Evolutionary conservation across 1,139 yeast species (phyloP), one percentile per base, ranked within the genome.

Genomic region (Magnusiomyces magnusii): DNA sequence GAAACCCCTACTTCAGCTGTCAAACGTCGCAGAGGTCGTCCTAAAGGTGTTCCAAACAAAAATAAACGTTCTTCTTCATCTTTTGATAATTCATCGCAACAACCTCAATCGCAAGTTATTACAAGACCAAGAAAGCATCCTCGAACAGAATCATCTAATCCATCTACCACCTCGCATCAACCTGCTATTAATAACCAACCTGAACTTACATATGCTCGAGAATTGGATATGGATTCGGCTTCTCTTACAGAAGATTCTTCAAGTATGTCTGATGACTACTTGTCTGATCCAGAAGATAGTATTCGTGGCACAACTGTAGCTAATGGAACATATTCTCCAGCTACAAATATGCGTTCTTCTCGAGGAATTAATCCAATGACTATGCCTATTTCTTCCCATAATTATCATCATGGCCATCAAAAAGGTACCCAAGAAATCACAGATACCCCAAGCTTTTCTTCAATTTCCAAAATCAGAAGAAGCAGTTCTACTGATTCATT

Each of bases 91-190:
- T 3, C 25, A 7, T 10, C 10, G 24, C 19, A 10, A 34, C n/a
- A 34, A 19, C 21, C 47, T 53, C 23, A 51, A 7, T 59, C 62
- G 9, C 58, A n/a, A n/a, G n/a, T n/a, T n/a, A n/a, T 58, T 19
- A 19, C 53, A n/a, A 3, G 47, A 17, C 47, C 59, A 52, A 54
- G 56, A 24, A 58, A 55, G 28, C 65, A 61, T 50, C 60, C 58
- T n/a, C 64, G 62, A 3, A 62, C 62, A 27, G 50, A 57, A 9
- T 62, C 69, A 9, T 65, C 68, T 7, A 27, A 53, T 24, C 53
- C 52, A 19, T 27, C 27, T 7, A 17, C 25, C n/a, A 7, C 28
- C 50, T 27, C 5, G 5, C 50, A 17, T 9, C 9, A 19, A n/a
- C 27, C 50, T 9, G 5, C 17, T 5, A 5, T 19, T 17, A 47